phyloP scores from a whole-genome alignment of 2,329 filamentous ascomycete species.

The Dothideomycetes sp. region DNA sequence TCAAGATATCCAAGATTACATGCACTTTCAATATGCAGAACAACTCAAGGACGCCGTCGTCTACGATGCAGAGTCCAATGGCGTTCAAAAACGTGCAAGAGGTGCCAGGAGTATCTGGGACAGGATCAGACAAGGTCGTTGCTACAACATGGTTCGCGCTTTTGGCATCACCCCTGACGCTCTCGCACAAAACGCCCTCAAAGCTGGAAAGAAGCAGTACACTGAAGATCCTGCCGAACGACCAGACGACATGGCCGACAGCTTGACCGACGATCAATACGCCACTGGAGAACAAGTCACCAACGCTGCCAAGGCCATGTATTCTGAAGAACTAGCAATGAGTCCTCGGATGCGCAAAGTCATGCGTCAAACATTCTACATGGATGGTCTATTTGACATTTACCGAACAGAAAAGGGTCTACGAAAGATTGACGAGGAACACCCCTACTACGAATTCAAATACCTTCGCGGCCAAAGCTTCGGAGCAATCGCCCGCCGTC shows the following conservation, averaged over 20 bases:
- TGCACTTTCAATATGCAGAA: conserved; percentile 84
- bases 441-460: conserved; percentile 96
- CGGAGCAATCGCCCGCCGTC: conserved; percentile 65
- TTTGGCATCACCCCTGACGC: conserved; percentile 86
- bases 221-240: conserved; percentile 73
- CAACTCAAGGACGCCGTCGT: conserved; percentile 71
- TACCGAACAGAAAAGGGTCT: conserved; percentile 87
- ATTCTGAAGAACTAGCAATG: conserved; percentile 77
- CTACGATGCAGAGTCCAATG: conserved; percentile 50
- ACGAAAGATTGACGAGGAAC: conserved; percentile 84
- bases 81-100: conserved; percentile 69
- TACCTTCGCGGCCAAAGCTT: conserved; percentile 88
- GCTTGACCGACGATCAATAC: conserved; percentile 62
- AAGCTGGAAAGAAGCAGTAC: conserved; percentile 65
- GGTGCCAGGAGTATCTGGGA: conserved; percentile 73
- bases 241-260: conserved; percentile 81
- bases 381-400: conserved; percentile 74
- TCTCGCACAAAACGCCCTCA: conserved; percentile 75
- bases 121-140: conserved; percentile 67
- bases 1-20: conserved; percentile 90
- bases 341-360: conserved; percentile 85
- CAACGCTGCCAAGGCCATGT: conserved; percentile 72
- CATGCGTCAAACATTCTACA: conserved; percentile 73
- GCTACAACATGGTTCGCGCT: conserved; percentile 72
- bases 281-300: conserved; percentile 65